Conservation (phyloP, 352 stramenopile species). For the Phytophthora boehmeriae region DNA sequence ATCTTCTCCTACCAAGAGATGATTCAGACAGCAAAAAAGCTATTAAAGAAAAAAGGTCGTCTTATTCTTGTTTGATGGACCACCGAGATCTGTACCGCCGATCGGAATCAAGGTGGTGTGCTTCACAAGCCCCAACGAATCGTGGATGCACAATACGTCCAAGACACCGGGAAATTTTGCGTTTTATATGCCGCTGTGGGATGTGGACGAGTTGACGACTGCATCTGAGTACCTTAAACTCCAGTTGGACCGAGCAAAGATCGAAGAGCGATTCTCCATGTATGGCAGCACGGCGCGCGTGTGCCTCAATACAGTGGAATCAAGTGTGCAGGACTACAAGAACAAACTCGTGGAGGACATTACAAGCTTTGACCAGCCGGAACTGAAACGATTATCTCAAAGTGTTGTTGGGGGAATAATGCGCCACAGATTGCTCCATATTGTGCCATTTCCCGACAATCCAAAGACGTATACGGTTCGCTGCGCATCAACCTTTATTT, state of each 20-base stretch:
- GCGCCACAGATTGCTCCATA: too few species aligned
- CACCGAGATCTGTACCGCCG: background rate
- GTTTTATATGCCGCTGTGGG: slow-evolving; percentile 13
- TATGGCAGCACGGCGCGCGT: slow-evolving; percentile 11
- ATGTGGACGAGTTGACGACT: slow-evolving; percentile 1
- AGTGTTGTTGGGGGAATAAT: too few species aligned
- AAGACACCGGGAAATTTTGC: background rate
- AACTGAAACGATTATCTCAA: too few species aligned
- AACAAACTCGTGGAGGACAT: background rate
- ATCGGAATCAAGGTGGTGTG: background rate
- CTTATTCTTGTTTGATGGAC: slow-evolving; percentile 6
- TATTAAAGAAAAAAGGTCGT: slow-evolving; percentile 1
- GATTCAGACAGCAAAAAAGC: too few species aligned
- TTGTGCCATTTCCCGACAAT: too few species aligned
- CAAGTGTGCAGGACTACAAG: background rate
- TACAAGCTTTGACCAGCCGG: background rate
- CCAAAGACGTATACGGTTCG: too few species aligned
- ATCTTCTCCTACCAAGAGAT: too few species aligned
- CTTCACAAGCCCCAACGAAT: slow-evolving; percentile 10
- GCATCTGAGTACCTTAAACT: background rate
- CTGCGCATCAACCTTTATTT: too few species aligned
- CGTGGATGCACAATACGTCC: background rate
- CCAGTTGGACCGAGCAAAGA: background rate
- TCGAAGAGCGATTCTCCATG: slow-evolving; percentile 1
- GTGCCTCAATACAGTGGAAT: background rate